Percentiles rank a stretch among this genome's conserved stretches.
Evolutionary conservation across 192 early-diverging fungal species (phyloP).

Genomic region (Rhizoclosmatium sp.): DNA sequence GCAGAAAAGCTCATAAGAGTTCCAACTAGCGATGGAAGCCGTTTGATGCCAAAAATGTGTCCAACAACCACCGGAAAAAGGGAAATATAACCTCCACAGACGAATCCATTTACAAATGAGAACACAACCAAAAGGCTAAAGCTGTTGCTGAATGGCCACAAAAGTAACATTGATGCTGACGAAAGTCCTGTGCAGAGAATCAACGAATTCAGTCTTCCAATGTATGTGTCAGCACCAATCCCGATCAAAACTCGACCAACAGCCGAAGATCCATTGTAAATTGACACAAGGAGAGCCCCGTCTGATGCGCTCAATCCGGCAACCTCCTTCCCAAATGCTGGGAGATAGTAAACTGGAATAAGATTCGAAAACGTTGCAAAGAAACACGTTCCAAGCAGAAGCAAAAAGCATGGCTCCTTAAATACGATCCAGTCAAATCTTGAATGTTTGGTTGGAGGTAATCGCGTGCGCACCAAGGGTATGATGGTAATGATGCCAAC

Average conservation of each 20-base stretch:
- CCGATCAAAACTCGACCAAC: slow-evolving; percentile 72
- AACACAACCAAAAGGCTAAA: slow-evolving; percentile 46
- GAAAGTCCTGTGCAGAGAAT: slow-evolving; percentile 49
- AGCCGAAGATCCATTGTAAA: slow-evolving; percentile 71
- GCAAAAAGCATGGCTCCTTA: neutral
- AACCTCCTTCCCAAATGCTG: neutral
- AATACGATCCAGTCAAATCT: slow-evolving; percentile 24
- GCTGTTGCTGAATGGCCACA: slow-evolving; percentile 62
- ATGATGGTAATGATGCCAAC: slow-evolving; percentile 1
- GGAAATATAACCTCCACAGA: slow-evolving; percentile 55
- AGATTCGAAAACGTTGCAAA: slow-evolving; percentile 40
- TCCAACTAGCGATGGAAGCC: slow-evolving; percentile 17
- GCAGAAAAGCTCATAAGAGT: slow-evolving; percentile 20
- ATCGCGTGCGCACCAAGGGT: slow-evolving; percentile 5
- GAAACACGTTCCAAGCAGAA: slow-evolving; percentile 30
- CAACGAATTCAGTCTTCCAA: slow-evolving; percentile 72
- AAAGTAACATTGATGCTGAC: slow-evolving; percentile 37
- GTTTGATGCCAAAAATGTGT: slow-evolving; percentile 16
- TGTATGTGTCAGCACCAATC: slow-evolving; percentile 62
- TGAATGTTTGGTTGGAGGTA: neutral
- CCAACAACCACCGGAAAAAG: slow-evolving; percentile 50
- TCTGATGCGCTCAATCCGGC: slow-evolving; percentile 16
- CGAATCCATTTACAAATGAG: slow-evolving; percentile 52
- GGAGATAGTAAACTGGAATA: slow-evolving; percentile 24
- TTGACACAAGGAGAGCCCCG: slow-evolving; percentile 49